Base-by-base conservation (phyloP, 1,284 basidiomycete genomes). In the Melampsora americana region DNA sequence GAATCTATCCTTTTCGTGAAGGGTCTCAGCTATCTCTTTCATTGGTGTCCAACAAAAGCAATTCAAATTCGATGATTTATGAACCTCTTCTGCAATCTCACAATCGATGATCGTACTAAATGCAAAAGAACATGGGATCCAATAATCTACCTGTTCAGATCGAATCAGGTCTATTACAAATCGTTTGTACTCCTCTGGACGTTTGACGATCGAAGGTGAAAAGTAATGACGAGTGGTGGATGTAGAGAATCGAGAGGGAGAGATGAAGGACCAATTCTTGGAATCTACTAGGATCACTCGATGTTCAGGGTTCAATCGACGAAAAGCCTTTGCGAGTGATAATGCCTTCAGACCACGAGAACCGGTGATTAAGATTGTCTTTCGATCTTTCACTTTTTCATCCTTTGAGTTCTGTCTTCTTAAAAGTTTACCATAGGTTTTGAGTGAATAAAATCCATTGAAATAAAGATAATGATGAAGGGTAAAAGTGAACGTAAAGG, bases 401-500 rank as follows among this genome's bases (percentile, higher is more conserved):
- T 35, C 35, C 9, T 35, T 35, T 3, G 9, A 35, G 35, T 4
- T 35, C 50, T 53, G 50, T 5, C 50, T 20, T 53, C 16, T 12
- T 6, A 53, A 9, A 53, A 20, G 16, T 26, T 26, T 20, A 53
- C 50, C 9, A 26, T 20, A 20, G 50, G 20, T 26, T 0, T 53
- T 14, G 16, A 53, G 7, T 18, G 50, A 53, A 53, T 53, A 53
- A 14, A 53, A 18, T 14, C 23, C 20, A 53, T 53, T 53, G 50
- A 53, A 53, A 26, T 53, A 53, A 18, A 53, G 50, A 53, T 53
- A 53, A 53, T 53, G 23, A 26, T 53, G 50, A 20, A 53, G 50
- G 5, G 50, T 53, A 14, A 53, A 5, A 26, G 23, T 18, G 6
- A 53, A 26, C 6, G 20, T 53, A 53, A 53, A 53, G 50, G 50